Conservation (phyloP, 306 rosid genomes). For the Cercis canadensis region DNA sequence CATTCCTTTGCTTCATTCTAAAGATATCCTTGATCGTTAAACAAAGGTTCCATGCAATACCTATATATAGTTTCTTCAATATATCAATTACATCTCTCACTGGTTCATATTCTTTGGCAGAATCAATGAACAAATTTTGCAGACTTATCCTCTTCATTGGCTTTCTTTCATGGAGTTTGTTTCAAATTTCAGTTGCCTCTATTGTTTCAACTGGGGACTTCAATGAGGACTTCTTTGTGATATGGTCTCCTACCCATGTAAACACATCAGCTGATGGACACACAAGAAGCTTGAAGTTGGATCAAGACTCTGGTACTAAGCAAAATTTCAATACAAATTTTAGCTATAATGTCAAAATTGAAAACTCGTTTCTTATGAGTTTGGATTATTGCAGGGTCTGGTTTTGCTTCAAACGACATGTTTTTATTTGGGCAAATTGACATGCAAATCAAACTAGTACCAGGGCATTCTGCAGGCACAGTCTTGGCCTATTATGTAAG, state of each 20-base stretch:
- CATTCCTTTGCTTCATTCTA: constrained; percentile 61
- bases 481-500: constrained; percentile 88
- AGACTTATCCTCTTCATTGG: constrained; percentile 42
- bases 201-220: constrained; percentile 83
- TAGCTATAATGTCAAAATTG: background rate
- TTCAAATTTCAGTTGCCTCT: constrained; percentile 53
- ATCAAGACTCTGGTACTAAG: constrained; percentile 77
- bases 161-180: constrained; percentile 41
- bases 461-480: constrained; percentile 92
- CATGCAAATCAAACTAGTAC: constrained; percentile 88
- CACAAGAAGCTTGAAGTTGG: constrained; percentile 73
- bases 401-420: constrained; percentile 84
- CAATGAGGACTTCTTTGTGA: constrained; percentile 83
- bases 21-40: constrained; percentile 68
- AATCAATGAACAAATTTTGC: constrained; percentile 50
- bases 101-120: constrained; percentile 11
- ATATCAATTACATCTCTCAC: constrained; percentile 14
- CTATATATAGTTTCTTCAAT: constrained; percentile 47
- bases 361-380: background rate
- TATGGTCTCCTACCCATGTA: constrained; percentile 89
- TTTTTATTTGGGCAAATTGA: constrained; percentile 87
- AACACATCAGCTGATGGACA: constrained; percentile 77
- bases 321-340: background rate
- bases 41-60: constrained; percentile 45
- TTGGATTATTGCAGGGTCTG: constrained; percentile 61